Conservation (phyloP, 2,329 filamentous ascomycete species). For the Cadophora luteo-olivacea region DNA sequence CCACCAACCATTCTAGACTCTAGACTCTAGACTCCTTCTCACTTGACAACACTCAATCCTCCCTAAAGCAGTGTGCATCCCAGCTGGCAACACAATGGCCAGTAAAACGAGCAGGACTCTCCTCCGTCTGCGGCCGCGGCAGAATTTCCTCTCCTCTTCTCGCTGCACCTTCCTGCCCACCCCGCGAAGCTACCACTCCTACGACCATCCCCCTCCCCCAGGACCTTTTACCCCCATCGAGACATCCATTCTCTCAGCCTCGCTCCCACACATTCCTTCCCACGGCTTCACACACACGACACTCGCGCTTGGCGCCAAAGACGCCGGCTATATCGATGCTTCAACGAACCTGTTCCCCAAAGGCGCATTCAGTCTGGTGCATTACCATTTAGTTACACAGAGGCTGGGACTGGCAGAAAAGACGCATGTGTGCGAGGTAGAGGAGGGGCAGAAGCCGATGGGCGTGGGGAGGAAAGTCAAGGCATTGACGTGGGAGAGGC, state of each 20-base stretch:
- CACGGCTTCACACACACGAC: slow-evolving; percentile 82
- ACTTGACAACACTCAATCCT: not conserved
- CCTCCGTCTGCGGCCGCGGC: slow-evolving; percentile 14
- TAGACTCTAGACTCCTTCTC: not conserved
- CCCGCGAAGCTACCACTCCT: slow-evolving; percentile 65
- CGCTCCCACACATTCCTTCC: slow-evolving; percentile 77
- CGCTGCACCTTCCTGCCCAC: not conserved
- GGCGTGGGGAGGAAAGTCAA: slow-evolving; percentile 71
- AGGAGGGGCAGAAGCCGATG: slow-evolving; percentile 43
- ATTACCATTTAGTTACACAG: slow-evolving; percentile 75
- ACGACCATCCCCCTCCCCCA: slow-evolving; percentile 66
- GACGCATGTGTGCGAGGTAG: slow-evolving; percentile 34
- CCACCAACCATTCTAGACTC: slow-evolving; percentile 7
- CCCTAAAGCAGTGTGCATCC: not conserved
- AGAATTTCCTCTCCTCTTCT: not conserved
- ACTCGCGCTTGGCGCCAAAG: slow-evolving; percentile 78
- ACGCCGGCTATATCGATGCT: slow-evolving; percentile 86
- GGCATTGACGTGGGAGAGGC: slow-evolving; percentile 74
- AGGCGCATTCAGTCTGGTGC: slow-evolving; percentile 81
- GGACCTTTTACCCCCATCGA: slow-evolving; percentile 72
- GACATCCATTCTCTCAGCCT: slow-evolving; percentile 79
- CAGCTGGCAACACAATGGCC: slow-evolving; percentile 10
- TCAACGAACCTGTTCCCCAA: slow-evolving; percentile 82
- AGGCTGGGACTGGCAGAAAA: slow-evolving; percentile 59
- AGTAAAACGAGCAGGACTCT: slow-evolving; percentile 25